These are phyloP conservation scores for Phialocephala subalpina DNA, from an alignment of 2,329 filamentous ascomycete genomes.

Conservation along the genomic window DNA sequence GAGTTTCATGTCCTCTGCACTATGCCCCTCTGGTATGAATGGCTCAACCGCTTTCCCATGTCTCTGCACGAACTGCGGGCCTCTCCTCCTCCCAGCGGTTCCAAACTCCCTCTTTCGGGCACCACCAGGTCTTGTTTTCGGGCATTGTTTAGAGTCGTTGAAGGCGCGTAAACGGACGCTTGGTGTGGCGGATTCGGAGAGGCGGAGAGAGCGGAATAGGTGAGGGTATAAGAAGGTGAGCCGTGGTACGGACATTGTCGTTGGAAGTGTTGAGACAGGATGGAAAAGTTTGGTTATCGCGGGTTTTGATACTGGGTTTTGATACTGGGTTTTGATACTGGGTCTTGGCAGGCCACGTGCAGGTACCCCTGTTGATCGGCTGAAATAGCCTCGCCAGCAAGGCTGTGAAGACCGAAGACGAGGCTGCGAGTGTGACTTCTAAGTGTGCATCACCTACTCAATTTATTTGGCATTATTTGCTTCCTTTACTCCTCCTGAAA, in stretches of 20 bases:
- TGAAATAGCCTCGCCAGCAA: conserved; percentile 11
- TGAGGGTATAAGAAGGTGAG: conserved; percentile 75
- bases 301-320: too few species aligned
- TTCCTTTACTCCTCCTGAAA: neutral
- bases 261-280: conserved; percentile 11
- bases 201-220: conserved; percentile 63
- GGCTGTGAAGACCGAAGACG: conserved; percentile 5
- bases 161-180: conserved; percentile 42
- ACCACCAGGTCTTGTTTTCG: conserved; percentile 27
- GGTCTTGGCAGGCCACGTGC: conserved; percentile 19
- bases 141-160: conserved; percentile 34
- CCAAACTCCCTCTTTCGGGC: conserved; percentile 43
- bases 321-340: conserved; percentile 18
- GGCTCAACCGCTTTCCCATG: conserved; percentile 70
- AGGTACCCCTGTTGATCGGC: conserved; percentile 10
- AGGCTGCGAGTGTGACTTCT: neutral
- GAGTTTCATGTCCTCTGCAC: conserved; percentile 31
- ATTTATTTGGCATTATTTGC: too few species aligned
- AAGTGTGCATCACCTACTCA: too few species aligned
- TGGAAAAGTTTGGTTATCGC: conserved; percentile 19
- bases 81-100: conserved; percentile 48
- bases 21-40: conserved; percentile 44
- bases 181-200: conserved; percentile 52
- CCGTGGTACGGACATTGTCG: conserved; percentile 65
- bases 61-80: conserved; percentile 56